Conservation (phyloP, 2,329 filamentous ascomycete species). For the Xylariomycetidae sp. region DNA sequence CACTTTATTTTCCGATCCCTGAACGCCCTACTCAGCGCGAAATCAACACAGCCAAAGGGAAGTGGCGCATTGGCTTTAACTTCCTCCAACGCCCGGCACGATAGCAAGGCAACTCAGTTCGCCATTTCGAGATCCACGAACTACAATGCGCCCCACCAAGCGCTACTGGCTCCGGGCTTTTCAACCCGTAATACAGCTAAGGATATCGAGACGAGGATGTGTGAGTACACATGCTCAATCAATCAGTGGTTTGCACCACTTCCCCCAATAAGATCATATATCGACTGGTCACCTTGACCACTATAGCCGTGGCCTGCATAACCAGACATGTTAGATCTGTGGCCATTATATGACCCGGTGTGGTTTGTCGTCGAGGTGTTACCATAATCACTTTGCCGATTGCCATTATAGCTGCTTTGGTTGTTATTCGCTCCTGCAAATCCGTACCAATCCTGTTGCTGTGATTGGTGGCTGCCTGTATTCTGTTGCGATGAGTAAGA, state of each 20-base stretch:
- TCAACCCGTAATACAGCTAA: no score
- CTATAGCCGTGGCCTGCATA: slow-evolving; percentile 18
- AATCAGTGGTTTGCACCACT: slow-evolving; percentile 2
- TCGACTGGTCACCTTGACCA: slow-evolving; percentile 20
- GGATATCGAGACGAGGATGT: no score
- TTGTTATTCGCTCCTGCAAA: slow-evolving; percentile 21
- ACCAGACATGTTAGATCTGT: slow-evolving; percentile 15
- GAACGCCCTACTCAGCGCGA: no score
- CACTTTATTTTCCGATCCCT: no score
- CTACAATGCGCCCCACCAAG: no score
- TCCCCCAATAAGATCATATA: slow-evolving; percentile 23
- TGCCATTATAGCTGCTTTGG: slow-evolving; percentile 17
- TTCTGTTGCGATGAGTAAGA: slow-evolving; percentile 24
- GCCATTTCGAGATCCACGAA: no score
- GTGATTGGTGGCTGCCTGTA: slow-evolving; percentile 21
- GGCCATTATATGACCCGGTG: slow-evolving; percentile 10
- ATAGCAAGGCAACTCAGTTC: no score
- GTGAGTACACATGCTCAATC: neutral
- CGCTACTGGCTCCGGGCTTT: no score
- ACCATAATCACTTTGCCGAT: slow-evolving; percentile 16
- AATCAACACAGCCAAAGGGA: no score
- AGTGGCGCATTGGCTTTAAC: no score
- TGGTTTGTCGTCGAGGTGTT: slow-evolving; percentile 5
- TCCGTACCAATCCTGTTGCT: slow-evolving; percentile 32
- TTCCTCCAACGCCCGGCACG: no score